Percentiles rank a stretch among this genome's conserved stretches.
Conservation (phyloP, 306 rosid genomes). For the Quercus wislizeni region DNA sequence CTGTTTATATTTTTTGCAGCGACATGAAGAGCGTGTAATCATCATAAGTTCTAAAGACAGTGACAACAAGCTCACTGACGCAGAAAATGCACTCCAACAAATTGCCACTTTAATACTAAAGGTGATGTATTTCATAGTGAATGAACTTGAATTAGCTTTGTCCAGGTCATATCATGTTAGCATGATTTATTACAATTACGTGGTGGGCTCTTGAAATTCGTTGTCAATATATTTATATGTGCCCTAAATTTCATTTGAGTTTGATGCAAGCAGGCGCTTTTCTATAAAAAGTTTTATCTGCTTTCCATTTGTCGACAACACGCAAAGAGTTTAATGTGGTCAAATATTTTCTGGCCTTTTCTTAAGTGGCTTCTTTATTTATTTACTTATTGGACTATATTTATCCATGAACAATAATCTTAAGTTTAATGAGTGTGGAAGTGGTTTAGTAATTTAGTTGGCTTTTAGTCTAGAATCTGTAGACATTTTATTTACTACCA, state of each 20-base stretch:
- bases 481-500: background rate
- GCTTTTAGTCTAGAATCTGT: background rate
- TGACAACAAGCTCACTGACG: constrained; percentile 65
- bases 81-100: constrained; percentile 80
- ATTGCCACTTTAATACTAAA: constrained; percentile 72
- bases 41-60: constrained; percentile 79
- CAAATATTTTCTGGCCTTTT: background rate
- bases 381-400: background rate
- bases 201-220: background rate
- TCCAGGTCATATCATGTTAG: background rate
- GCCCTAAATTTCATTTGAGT: background rate
- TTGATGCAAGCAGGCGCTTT: background rate
- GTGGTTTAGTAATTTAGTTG: background rate
- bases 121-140: constrained; percentile 39
- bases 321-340: background rate
- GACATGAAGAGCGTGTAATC: constrained; percentile 93
- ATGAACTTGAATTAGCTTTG: constrained; percentile 4
- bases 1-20: constrained; percentile 42
- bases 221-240: background rate
- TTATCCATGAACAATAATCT: background rate
- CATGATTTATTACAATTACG: background rate
- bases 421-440: background rate
- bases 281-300: background rate
- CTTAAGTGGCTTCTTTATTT: background rate
- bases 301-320: background rate